Evolutionary conservation across 805 yeast genomes (phyloP).

Genomic region (Pichia nanzhaoensis): DNA sequence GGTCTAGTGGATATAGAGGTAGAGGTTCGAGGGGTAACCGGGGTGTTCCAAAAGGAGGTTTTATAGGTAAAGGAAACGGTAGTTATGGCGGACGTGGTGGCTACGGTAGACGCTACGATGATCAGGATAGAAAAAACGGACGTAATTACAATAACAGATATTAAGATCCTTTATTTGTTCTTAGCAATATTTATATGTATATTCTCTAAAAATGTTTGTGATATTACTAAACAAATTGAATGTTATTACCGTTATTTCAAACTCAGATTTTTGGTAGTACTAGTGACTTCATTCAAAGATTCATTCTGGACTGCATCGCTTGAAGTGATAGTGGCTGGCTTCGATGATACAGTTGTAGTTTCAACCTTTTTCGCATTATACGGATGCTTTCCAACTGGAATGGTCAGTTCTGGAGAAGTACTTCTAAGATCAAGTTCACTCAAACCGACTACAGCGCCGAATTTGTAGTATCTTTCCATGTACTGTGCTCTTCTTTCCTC

Average conservation of each 20-base stretch:
- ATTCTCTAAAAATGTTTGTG: no score
- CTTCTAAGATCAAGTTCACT: slow-evolving; percentile 76
- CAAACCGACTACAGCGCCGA: slow-evolving; percentile 71
- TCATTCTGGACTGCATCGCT: neutral
- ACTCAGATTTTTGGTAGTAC: slow-evolving; percentile 2
- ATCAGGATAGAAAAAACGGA: neutral
- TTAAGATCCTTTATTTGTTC: no score
- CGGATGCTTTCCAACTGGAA: slow-evolving; percentile 30
- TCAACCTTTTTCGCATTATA: slow-evolving; percentile 9
- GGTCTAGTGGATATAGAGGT: slow-evolving; percentile 2
- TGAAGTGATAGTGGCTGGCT: neutral
- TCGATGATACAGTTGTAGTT: neutral
- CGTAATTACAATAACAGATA: neutral
- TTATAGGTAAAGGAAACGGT: neutral
- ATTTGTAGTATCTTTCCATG: slow-evolving; percentile 57
- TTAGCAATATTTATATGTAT: no score
- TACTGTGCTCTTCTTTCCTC: slow-evolving; percentile 53
- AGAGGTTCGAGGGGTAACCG: neutral
- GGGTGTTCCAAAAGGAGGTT: slow-evolving; percentile 1
- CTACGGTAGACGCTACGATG: neutral
- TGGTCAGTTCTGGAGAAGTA: slow-evolving; percentile 14
- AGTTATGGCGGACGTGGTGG: neutral
- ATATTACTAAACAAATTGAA: neutral
- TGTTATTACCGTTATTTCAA: neutral
- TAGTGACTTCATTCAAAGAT: neutral